These are phyloP conservation scores for Auxenochlorella pyrenoidosa DNA, from an alignment of 139 green algal species.

Conservation along the genomic window DNA sequence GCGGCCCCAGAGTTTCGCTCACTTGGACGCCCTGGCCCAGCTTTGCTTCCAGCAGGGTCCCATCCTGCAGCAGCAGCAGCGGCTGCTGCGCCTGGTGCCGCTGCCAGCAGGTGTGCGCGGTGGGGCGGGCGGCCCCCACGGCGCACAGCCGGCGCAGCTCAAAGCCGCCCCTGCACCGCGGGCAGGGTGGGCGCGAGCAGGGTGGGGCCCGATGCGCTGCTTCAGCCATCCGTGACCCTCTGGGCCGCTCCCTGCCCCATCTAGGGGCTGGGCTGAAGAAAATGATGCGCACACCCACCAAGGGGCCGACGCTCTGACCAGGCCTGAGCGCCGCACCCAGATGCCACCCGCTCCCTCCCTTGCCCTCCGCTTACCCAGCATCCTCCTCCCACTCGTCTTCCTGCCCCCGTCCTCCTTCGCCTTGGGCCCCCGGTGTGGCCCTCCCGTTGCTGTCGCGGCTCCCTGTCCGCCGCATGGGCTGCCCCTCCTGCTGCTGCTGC, in stretches of 20 bases:
- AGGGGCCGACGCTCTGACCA: too few species aligned
- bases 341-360: too few species aligned
- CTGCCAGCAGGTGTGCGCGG: slow-evolving; percentile 33
- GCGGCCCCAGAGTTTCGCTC: neutral
- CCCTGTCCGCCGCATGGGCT: neutral
- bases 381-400: slow-evolving; percentile 1
- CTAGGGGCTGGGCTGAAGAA: too few species aligned
- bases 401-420: neutral
- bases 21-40: slow-evolving; percentile 6
- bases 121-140: neutral
- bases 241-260: too few species aligned
- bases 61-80: slow-evolving; percentile 28
- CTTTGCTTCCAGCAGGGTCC: slow-evolving; percentile 14
- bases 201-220: neutral
- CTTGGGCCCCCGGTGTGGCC: neutral
- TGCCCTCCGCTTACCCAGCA: neutral
- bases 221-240: neutral
- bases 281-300: too few species aligned
- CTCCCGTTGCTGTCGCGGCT: neutral
- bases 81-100: slow-evolving; percentile 15
- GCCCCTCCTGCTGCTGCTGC: neutral
- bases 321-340: too few species aligned
- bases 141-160: slow-evolving; percentile 1
- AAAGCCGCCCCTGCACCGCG: slow-evolving; percentile 12
- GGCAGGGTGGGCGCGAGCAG: too few species aligned